Evolutionary conservation across 2,329 filamentous ascomycete genomes (phyloP), one percentile per base, ranked within the genome.

Genomic region (Mollisia scopiformis): DNA sequence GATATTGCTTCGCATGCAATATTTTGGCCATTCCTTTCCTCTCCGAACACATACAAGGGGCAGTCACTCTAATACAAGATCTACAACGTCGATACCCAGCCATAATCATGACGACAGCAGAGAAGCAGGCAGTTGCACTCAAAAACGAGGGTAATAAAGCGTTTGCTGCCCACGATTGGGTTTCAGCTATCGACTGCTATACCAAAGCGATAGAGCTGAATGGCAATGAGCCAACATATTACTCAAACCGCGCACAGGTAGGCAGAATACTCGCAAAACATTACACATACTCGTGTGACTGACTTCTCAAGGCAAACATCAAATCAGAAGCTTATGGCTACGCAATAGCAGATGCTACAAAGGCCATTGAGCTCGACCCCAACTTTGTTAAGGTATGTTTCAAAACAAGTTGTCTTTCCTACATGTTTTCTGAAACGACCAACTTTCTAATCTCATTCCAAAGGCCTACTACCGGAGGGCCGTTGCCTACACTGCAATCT

Each of bases 101-200:
- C 51, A 41, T 33, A 41, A 64, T 30, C 59, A 73, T 73, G 71
- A 53, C 66, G 28, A 62, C 70, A 25, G 28, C 64, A 25, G 70
- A 78, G 71, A 88, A 91, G 75, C 87, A 91, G 76, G 94, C 94
- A 55, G 84, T 88, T 68, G 90, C 89, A 73, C 82, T 96, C 70
- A 99, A 99, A 81, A 90, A 96, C 77, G 85, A 96, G 77, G 95
- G 95, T 75, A 99, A 99, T 79, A 91, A 93, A 73, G 93, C 93
- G 56, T 98, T 98, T 78, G 87, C 88, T 59, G 82, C 87, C 31
- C 92, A 97, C 72, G 90, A 98, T 80, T 99, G 91, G 90, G 85
- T 84, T 11, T 80, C 83, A 2, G 95, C 95, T 7, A 84, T 97
- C 65, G 88, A 93, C 1, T 87, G 88, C 68, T 99, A 99, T 77